Conservation (phyloP, 2,329 filamentous ascomycete species). For the Aspergillus awamori region DNA sequence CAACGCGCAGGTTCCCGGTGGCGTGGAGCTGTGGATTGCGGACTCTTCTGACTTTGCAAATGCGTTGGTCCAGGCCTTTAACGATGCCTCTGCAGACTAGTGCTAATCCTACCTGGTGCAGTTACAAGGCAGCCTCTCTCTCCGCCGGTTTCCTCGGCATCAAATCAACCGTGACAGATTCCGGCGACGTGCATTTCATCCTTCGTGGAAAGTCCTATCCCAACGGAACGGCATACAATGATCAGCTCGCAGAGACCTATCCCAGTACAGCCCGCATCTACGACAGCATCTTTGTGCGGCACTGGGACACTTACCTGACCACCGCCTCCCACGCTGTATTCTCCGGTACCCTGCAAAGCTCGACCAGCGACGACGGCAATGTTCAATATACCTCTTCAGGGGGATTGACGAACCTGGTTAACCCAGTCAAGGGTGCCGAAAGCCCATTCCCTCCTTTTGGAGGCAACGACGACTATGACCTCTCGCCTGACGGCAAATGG, state of each 20-base stretch:
- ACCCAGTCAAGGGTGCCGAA: constrained; percentile 48
- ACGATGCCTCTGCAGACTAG: not conserved
- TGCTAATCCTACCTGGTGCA: constrained; percentile 17
- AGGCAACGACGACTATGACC: constrained; percentile 77
- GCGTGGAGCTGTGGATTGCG: constrained; percentile 44
- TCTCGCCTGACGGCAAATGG: constrained; percentile 45
- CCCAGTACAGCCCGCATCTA: constrained; percentile 71
- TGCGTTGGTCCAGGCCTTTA: constrained; percentile 27
- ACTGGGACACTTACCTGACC: constrained; percentile 78
- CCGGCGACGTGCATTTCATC: constrained; percentile 55
- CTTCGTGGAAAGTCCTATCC: constrained; percentile 65
- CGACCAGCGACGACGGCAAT: constrained; percentile 34
- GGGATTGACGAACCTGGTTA: constrained; percentile 56
- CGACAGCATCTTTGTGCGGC: constrained; percentile 73
- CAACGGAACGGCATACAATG: constrained; percentile 70
- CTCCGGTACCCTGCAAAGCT: constrained; percentile 62
- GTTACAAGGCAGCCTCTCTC: constrained; percentile 44
- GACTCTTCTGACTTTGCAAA: constrained; percentile 36
- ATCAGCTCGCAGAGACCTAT: constrained; percentile 61
- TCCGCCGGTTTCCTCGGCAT: constrained; percentile 43
- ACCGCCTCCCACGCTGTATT: constrained; percentile 73
- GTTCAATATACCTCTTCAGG: constrained; percentile 50
- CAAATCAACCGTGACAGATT: constrained; percentile 39
- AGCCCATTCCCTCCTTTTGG: constrained; percentile 67
- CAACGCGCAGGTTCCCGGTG: constrained; percentile 44